phyloP scores from a whole-genome alignment of 805 yeast genomes.

The Kuraishia molischiana region DNA sequence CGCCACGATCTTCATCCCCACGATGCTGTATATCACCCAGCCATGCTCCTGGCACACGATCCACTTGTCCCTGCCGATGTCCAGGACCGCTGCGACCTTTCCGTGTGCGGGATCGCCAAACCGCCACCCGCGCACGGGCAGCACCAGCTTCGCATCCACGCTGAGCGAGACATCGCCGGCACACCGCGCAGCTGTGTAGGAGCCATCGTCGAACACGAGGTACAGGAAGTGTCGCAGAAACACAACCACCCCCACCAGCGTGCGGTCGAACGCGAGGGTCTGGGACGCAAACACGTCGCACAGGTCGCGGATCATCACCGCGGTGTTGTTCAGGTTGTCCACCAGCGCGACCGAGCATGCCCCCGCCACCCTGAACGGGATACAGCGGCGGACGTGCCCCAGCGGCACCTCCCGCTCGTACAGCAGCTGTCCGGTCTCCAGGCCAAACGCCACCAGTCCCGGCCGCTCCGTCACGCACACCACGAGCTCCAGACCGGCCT shows the following conservation, averaged over 20 bases:
- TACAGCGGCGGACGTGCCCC: not conserved
- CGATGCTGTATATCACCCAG: constrained; percentile 16
- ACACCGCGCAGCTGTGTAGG: not conserved
- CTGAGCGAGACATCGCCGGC: not conserved
- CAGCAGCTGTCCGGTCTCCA: not conserved
- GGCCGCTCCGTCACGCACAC: not conserved
- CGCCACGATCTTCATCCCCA: constrained; percentile 6
- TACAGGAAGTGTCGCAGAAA: not conserved
- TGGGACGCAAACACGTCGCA: not conserved
- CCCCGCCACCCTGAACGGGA: not conserved
- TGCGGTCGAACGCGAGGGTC: not conserved
- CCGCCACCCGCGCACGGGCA: not conserved
- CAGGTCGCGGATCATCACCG: not conserved
- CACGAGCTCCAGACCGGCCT: not conserved
- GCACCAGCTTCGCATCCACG: not conserved
- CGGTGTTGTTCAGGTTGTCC: not conserved
- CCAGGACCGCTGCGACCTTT: constrained; percentile 8
- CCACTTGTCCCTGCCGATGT: constrained; percentile 9
- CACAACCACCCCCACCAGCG: not conserved
- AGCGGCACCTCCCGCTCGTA: not conserved
- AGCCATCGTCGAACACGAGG: not conserved
- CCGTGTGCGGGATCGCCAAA: constrained; percentile 13
- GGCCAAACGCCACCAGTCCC: not conserved
- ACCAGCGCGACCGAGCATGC: not conserved
- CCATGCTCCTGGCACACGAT: constrained; percentile 18